Evolutionary conservation across 495 filamentous ascomycete species (phyloP).

Genomic region (Penicillium argentinense): DNA sequence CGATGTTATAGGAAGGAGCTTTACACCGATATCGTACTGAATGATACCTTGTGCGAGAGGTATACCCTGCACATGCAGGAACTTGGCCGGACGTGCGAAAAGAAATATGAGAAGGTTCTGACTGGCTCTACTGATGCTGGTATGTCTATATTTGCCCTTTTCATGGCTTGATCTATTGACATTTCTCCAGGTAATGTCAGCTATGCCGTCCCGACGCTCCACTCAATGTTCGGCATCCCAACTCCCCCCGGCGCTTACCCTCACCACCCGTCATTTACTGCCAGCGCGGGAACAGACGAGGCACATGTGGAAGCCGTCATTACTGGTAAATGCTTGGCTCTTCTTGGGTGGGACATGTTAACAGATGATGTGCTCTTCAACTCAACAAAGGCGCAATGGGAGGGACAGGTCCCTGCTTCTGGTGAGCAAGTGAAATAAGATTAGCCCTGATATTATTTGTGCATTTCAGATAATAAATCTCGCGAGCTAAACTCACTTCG

Average conservation of each 20-base stretch:
- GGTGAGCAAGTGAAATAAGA: neutral
- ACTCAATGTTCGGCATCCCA: constrained; percentile 49
- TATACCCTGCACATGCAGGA: constrained; percentile 45
- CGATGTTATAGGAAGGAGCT: constrained; percentile 18
- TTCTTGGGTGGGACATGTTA: constrained; percentile 55
- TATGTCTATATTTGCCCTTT: too few relatives aligned
- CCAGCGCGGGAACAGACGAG: constrained; percentile 52
- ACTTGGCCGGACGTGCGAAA: neutral
- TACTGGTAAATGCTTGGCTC: constrained; percentile 56
- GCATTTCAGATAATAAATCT: too few relatives aligned
- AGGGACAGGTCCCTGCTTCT: constrained; percentile 3
- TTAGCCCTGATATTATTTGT: too few relatives aligned
- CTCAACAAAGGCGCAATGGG: constrained; percentile 8
- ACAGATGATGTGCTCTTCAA: constrained; percentile 36
- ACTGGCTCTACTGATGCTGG: constrained; percentile 34
- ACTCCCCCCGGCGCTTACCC: constrained; percentile 35
- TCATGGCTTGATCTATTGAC: too few relatives aligned
- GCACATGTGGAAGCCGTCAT: constrained; percentile 52
- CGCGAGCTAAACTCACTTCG: too few relatives aligned
- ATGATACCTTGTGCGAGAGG: constrained; percentile 43
- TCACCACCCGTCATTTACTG: constrained; percentile 60
- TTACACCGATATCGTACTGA: constrained; percentile 55
- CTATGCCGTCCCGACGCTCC: constrained; percentile 57
- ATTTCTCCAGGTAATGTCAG: constrained; percentile 46
- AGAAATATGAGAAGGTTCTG: constrained; percentile 30